Conservation (phyloP, 768 basidiomycete species). For the Artomyces pyxidatus region DNA sequence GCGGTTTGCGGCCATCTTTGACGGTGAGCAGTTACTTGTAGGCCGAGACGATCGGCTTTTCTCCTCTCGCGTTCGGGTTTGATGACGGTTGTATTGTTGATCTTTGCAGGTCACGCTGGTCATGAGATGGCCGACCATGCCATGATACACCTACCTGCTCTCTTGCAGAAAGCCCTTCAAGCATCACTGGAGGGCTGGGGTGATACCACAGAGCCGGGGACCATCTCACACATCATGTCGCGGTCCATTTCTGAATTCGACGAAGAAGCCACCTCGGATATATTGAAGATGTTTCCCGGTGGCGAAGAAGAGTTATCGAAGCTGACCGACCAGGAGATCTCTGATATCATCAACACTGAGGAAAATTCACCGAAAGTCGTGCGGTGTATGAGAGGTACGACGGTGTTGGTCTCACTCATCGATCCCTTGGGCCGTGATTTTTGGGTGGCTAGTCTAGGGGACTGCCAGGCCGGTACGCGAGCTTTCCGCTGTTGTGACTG, state of each 20-base stretch:
- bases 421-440: conserved; percentile 35
- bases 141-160: conserved; percentile 28
- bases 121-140: conserved; percentile 37
- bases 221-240: conserved; percentile 29
- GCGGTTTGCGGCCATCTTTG: conserved; percentile 36
- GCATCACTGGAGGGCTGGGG: conserved; percentile 18
- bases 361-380: conserved; percentile 22
- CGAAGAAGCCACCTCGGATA: conserved; percentile 30
- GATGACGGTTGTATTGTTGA: not conserved
- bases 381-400: conserved; percentile 45
- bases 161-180: conserved; percentile 28
- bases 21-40: conserved; percentile 23
- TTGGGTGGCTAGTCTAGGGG: conserved; percentile 52
- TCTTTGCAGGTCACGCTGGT: conserved; percentile 34
- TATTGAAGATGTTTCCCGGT: conserved; percentile 39
- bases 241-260: conserved; percentile 33
- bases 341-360: conserved; percentile 46
- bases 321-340: conserved; percentile 43
- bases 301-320: conserved; percentile 36
- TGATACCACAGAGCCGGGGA: conserved; percentile 19
- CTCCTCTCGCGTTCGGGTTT: not conserved
- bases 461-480: conserved; percentile 42
- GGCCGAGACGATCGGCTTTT: too few species aligned
- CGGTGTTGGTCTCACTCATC: conserved; percentile 39
- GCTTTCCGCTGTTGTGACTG: not conserved